Evolutionary conservation across 2,329 filamentous ascomycete genomes (phyloP), one percentile per base, ranked within the genome.

Genomic region (Macrophomina pseudophaseolina): DNA sequence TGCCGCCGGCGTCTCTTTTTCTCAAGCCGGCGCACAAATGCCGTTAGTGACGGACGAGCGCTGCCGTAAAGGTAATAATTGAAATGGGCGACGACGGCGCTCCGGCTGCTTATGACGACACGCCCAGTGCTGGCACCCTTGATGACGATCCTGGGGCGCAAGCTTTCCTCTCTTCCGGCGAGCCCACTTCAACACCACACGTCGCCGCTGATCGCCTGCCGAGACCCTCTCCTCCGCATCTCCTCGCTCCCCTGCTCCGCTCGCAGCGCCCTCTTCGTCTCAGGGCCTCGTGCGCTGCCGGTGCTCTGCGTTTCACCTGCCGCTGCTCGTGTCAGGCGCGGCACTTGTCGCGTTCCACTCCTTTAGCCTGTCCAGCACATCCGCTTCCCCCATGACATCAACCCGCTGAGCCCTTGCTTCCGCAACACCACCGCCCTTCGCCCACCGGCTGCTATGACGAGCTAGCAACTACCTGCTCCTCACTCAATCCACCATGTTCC

Each of bases 401-500:
- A 48, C 48, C 49, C 32, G 56, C 56, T 62, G 38, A 66, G n/a
- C 58, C 66, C 51, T 64, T 65, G 51, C 66, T 56, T 58, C 33
- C 46, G 54, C 58, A 18, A 58, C 44, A 42, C 60, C 44, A 49
- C 59, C 23, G 28, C 18, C 52, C 38, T 58, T n/a, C 46, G 38
- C 49, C 44, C 32, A 28, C 52, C 33, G 56, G 42, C 53, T 66
- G 64, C 64, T 66, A 60, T 58, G 65, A 58, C 42, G 49, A 66
- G 53, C 44, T 52, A 53, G 54, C 58, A 62, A 30, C 40, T 32
- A 30, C 48, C 23, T 38, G 49, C 49, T 38, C 11, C 38, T 16
- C 16, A 40, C n/a, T 42, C 49, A 5, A 30, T 71, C 33, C 62
- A 66, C 69, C 71, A 66, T 78, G 75, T 78, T 78, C 68, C 68